These are phyloP conservation scores for Grosmannia huntii DNA, from an alignment of 2,329 filamentous ascomycete genomes.

Conservation along the genomic window DNA sequence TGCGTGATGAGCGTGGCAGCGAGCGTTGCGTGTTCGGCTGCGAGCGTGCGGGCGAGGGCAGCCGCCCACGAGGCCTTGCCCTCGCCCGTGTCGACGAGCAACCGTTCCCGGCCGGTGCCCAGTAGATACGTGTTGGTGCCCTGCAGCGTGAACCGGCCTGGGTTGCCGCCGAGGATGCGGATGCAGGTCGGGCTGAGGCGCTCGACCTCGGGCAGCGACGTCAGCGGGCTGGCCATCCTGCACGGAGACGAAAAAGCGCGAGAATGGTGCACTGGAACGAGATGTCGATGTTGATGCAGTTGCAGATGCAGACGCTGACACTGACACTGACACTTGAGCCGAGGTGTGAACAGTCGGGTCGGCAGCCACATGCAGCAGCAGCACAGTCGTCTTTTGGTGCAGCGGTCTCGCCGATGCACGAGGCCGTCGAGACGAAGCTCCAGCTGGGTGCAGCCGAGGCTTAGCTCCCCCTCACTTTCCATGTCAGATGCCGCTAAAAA, in stretches of 20 bases:
- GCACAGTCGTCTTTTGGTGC: too few species aligned
- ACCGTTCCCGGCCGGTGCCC: slow-evolving; percentile 57
- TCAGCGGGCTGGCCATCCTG: slow-evolving; percentile 47
- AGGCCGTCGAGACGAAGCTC: neutral
- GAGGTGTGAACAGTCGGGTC: too few species aligned
- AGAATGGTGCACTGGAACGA: too few species aligned
- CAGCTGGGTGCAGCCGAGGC: neutral
- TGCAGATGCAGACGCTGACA: neutral
- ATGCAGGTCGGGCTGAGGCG: slow-evolving; percentile 67
- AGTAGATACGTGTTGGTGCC: slow-evolving; percentile 94
- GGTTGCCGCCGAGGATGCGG: slow-evolving; percentile 81
- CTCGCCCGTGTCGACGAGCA: slow-evolving; percentile 86
- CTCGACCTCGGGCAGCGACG: slow-evolving; percentile 58
- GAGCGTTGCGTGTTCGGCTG: slow-evolving; percentile 55
- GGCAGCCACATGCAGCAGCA: too few species aligned
- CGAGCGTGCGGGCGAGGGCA: slow-evolving; percentile 50
- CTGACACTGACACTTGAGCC: neutral
- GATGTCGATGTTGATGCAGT: too few species aligned
- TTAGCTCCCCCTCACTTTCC: neutral
- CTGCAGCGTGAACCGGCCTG: slow-evolving; percentile 63
- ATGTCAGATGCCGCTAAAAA: neutral
- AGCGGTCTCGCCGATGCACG: neutral
- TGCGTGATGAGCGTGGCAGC: slow-evolving; percentile 70
- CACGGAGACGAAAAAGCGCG: neutral
- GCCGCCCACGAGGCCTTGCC: slow-evolving; percentile 62